These are phyloP conservation scores for Aspergillus sclerotioniger DNA, from an alignment of 495 filamentous ascomycete genomes.

Conservation along the genomic window DNA sequence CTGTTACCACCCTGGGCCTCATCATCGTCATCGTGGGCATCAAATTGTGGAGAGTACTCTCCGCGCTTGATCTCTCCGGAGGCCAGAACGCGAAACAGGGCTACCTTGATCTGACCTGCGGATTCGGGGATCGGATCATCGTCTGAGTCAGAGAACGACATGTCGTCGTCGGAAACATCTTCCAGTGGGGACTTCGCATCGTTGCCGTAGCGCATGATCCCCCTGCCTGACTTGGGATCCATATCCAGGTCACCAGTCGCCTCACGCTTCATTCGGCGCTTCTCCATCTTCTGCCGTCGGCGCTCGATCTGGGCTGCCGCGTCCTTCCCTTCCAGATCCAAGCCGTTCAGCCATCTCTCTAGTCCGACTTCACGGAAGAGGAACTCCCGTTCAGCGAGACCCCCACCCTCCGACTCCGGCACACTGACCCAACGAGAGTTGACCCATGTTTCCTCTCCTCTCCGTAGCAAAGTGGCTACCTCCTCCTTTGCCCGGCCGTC, in stretches of 20 bases:
- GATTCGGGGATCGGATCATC: slow-evolving; percentile 92
- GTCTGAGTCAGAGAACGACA: slow-evolving; percentile 72
- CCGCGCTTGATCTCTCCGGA: slow-evolving; percentile 96
- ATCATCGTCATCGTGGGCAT: slow-evolving; percentile 93
- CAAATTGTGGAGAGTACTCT: slow-evolving; percentile 97
- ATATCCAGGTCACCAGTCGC: slow-evolving; percentile 51
- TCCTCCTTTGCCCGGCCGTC: slow-evolving; percentile 95
- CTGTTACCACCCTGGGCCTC: slow-evolving; percentile 48
- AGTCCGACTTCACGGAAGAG: slow-evolving; percentile 96
- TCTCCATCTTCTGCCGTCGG: slow-evolving; percentile 82
- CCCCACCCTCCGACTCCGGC: slow-evolving; percentile 84
- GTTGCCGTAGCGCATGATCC: slow-evolving; percentile 73
- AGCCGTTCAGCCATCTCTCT: slow-evolving; percentile 90
- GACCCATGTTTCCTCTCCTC: slow-evolving; percentile 98
- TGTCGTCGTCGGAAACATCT: slow-evolving; percentile 65
- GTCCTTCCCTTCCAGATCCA: slow-evolving; percentile 86
- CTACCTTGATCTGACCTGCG: slow-evolving; percentile 96
- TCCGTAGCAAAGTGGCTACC: slow-evolving; percentile 86
- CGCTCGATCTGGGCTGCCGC: slow-evolving; percentile 87
- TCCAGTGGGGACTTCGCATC: slow-evolving; percentile 71
- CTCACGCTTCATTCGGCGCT: slow-evolving; percentile 68
- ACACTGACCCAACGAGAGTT: slow-evolving; percentile 97
- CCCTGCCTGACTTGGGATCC: slow-evolving; percentile 43
- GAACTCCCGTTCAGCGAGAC: slow-evolving; percentile 94
- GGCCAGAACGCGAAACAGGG: slow-evolving; percentile 90